Base-by-base conservation (phyloP, 2,329 filamentous ascomycete genomes). In the Gliomastix tumulicola region DNA sequence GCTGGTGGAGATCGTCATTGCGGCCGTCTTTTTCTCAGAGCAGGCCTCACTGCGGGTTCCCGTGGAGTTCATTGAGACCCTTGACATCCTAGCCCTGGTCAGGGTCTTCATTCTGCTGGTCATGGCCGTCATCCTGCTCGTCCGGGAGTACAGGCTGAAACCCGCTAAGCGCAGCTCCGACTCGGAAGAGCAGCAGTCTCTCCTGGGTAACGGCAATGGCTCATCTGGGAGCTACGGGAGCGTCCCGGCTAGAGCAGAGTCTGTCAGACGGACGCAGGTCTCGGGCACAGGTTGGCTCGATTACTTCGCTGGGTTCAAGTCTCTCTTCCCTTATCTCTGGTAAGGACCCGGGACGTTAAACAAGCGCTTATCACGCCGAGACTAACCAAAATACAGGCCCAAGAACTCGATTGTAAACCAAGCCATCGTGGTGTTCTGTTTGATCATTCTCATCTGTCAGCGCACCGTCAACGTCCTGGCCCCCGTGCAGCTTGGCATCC, bases 311-410 rank as follows among this genome's bases (percentile, higher is more conserved):
- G 66, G 66, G 1, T 69, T 68, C 43, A 45, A 55, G 12, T 55
- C 65, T 9, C 50, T 69, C 6, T 68, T 69, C 21, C 65, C 66
- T 3, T 69, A 66, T 30, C 49, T 69, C 3, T 69, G 66, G 65
- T 60, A 47, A 15, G 45, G 38, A 15, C 17, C 4, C 18, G 17
- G n/a, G n/a, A n/a, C n/a, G n/a, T n/a, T n/a, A n/a, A n/a, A n/a
- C n/a, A n/a, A n/a, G n/a, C n/a, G n/a, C n/a, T n/a, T n/a, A n/a
- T n/a, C n/a, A n/a, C n/a, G n/a, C n/a, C n/a, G n/a, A n/a, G n/a
- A n/a, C n/a, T n/a, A n/a, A n/a, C n/a, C n/a, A n/a, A n/a, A n/a
- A 4, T 27, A 6, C 12, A 66, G 61, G 61, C 66, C 66, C 11
- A 61, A 65, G 16, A 56, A 66, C 36, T 65, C 62, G 0, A 50